Percentiles rank a stretch among this genome's conserved stretches.
Evolutionary conservation across 805 yeast genomes (phyloP).

Genomic region (Spathaspora boniae): DNA sequence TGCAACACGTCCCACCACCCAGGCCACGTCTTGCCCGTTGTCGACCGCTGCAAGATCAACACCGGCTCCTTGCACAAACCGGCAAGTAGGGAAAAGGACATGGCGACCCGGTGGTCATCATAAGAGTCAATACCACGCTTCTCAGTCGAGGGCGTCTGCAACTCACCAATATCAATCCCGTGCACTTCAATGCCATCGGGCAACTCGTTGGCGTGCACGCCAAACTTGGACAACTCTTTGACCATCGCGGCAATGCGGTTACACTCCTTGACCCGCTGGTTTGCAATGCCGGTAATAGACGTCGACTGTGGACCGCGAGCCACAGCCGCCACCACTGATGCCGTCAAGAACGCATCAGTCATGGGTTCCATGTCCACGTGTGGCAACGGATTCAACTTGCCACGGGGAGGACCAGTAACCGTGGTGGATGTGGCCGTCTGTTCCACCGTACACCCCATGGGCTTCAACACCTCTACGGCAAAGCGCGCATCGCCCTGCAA

Average conservation of each 20-base stretch:
- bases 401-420: slow-evolving; percentile 81
- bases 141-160: slow-evolving; percentile 51
- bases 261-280: slow-evolving; percentile 97
- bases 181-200: slow-evolving; percentile 90
- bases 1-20: slow-evolving; percentile 98
- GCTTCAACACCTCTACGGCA: slow-evolving; percentile 85
- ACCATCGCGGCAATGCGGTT: slow-evolving; percentile 96
- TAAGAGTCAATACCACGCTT: slow-evolving; percentile 67
- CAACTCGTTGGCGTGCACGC: slow-evolving; percentile 78
- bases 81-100: slow-evolving; percentile 90
- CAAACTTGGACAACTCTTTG: slow-evolving; percentile 81
- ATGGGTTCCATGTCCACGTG: slow-evolving; percentile 97
- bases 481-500: slow-evolving; percentile 97
- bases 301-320: slow-evolving; percentile 59
- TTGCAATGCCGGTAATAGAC: slow-evolving; percentile 90
- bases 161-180: slow-evolving; percentile 53
- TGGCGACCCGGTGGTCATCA: slow-evolving; percentile 97
- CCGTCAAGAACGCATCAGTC: slow-evolving; percentile 98
- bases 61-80: slow-evolving; percentile 65
- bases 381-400: slow-evolving; percentile 63
- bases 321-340: slow-evolving; percentile 94
- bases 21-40: slow-evolving; percentile 99
- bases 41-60: slow-evolving; percentile 76
- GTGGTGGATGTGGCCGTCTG: slow-evolving; percentile 88
- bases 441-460: slow-evolving; percentile 90